Evolutionary conservation across 148 eudicot species (phyloP), one percentile per base, ranked within the genome.

Genomic region (Gaultheria prostrata): DNA sequence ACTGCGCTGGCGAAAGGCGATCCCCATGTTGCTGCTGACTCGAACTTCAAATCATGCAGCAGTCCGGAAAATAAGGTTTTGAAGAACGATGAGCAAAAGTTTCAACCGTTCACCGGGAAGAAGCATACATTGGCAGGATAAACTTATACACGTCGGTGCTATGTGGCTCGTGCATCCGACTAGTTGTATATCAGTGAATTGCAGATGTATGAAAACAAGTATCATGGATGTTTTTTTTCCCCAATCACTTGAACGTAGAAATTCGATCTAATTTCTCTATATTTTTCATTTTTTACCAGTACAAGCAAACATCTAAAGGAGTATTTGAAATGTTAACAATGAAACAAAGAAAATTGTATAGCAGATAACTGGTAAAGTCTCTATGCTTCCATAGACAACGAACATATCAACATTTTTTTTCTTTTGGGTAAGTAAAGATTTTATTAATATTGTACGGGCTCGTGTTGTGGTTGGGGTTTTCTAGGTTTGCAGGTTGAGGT

Each of bases 21-120:
- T 21, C 3, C 20, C 20, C 26, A 18, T 49, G 50, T 21, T 49
- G 78, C 77, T 13, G 59, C 39, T 14, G 32, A 8, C 21, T 35
- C 10, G 14, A 28, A 17, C n/a, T 21, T n/a, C 67, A 35, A 13
- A 8, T 20, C 51, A 43, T 26, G 53, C 21, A 57, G 14, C 17
- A 30, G 49, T 73, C 77, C 59, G 0, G 61, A 11, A 70, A 21
- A 73, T n/a, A 61, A 28, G 24, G 46, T 13, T 9, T 12, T 2
- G 11, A 73, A 74, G 79, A 39, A 17, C 2, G 54, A 75, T 13
- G 8, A 82, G 49, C 39, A 43, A 45, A 75, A 56, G 56, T 82
- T 82, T 82, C 84, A 75, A 48, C 20, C 80, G 43, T 82, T 75
- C 51, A 82, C 80, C 1, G 84, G 84, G 54, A 82, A 82, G 54